Evolutionary conservation across 2,329 filamentous ascomycete species (phyloP).

Genomic region (Thelonectria discophora): DNA sequence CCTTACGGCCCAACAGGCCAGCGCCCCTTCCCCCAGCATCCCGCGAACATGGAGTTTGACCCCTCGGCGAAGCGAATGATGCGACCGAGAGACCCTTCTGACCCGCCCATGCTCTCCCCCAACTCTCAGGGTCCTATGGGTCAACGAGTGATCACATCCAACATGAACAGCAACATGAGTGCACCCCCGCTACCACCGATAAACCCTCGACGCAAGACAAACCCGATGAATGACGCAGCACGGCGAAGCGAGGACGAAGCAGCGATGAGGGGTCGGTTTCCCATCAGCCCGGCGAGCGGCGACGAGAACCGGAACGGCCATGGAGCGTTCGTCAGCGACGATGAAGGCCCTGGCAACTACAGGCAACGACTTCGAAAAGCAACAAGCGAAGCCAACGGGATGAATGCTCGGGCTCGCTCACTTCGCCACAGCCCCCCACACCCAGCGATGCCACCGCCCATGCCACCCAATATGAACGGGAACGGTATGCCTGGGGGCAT

Average conservation of each 20-base stretch:
- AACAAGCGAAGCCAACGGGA: slow-evolving; percentile 51
- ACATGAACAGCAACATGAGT: slow-evolving; percentile 46
- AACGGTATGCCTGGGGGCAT: slow-evolving; percentile 54
- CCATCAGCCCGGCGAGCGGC: slow-evolving; percentile 32
- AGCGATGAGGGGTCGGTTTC: slow-evolving; percentile 30
- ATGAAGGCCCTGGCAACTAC: slow-evolving; percentile 47
- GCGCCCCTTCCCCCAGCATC: slow-evolving; percentile 24
- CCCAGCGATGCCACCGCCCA: slow-evolving; percentile 39
- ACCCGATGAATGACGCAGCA: slow-evolving; percentile 49
- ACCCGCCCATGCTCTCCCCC: slow-evolving; percentile 58
- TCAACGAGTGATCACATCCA: slow-evolving; percentile 50
- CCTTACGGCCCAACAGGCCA: slow-evolving; percentile 29
- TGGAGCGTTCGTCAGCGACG: slow-evolving; percentile 45
- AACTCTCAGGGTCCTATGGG: slow-evolving; percentile 57
- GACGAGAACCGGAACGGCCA: slow-evolving; percentile 43
- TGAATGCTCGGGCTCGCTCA: slow-evolving; percentile 43
- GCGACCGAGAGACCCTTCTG: slow-evolving; percentile 59
- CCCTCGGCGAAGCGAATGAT: slow-evolving; percentile 49
- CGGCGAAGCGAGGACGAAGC: slow-evolving; percentile 49
- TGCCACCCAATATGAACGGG: slow-evolving; percentile 42
- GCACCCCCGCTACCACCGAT: slow-evolving; percentile 66
- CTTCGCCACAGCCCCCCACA: slow-evolving; percentile 40
- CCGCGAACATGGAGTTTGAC: slow-evolving; percentile 24
- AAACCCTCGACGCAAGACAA: slow-evolving; percentile 63
- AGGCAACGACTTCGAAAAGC: slow-evolving; percentile 55